Conservation (phyloP, 2,329 filamentous ascomycete species). For the Trichoderma citrinoviride region DNA sequence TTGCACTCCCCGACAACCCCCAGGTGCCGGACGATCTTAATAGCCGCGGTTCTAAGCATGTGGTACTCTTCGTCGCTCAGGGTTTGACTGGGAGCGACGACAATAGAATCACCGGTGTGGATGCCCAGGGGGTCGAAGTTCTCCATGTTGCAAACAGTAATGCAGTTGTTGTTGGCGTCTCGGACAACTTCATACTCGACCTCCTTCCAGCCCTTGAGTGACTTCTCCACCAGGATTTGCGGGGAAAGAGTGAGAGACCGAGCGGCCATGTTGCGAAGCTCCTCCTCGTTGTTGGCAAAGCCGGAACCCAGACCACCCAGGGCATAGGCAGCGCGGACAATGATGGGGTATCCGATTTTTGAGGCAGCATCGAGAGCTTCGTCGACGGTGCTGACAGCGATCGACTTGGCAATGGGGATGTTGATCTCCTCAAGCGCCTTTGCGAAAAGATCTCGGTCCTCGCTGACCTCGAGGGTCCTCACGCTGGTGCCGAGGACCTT, state of each 20-base stretch:
- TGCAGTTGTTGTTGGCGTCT: conserved; percentile 97
- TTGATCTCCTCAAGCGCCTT: conserved; percentile 96
- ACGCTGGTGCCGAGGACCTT: conserved; percentile 95
- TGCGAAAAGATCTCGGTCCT: conserved; percentile 94
- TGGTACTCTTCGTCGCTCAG: conserved; percentile 98
- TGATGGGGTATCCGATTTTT: conserved; percentile 91
- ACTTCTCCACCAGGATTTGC: conserved; percentile 97
- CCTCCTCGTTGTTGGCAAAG: conserved; percentile 90
- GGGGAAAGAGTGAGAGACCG: conserved; percentile 89
- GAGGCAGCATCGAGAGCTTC: conserved; percentile 87
- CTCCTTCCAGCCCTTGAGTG: conserved; percentile 99
- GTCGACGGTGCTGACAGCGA: conserved; percentile 86
- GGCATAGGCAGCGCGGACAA: conserved; percentile 94
- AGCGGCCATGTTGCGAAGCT: conserved; percentile 89
- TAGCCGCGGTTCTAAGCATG: conserved; percentile 95
- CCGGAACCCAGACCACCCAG: conserved; percentile 94
- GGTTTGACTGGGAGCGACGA: conserved; percentile 95
- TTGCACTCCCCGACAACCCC: conserved; percentile 99
- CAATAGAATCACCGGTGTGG: conserved; percentile 97
- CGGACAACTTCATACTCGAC: conserved; percentile 98
- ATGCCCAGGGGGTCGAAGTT: conserved; percentile 98
- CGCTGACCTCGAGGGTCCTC: conserved; percentile 87
- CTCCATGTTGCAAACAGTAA: conserved; percentile 80
- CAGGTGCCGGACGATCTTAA: conserved; percentile 96
- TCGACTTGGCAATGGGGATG: conserved; percentile 95